Evolutionary conservation across 1,284 basidiomycete genomes (phyloP), one percentile per base, ranked within the genome.

Genomic region (Naganishia cerealis): DNA sequence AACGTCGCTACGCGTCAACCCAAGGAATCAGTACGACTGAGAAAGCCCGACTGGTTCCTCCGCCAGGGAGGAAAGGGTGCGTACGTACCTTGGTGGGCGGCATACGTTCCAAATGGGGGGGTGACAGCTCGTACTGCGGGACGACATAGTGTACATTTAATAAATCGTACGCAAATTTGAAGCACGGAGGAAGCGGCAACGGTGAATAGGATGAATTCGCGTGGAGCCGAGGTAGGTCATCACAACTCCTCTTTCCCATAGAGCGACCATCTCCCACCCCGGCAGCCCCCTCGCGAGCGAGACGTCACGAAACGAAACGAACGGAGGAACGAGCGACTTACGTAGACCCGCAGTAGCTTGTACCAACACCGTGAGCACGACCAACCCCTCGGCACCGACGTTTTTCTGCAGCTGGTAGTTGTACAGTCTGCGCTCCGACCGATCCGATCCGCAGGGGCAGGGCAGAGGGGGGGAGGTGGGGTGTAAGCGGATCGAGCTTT

Each of bases 381-480:
- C 83, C 9, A 98, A 84, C 18, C 93, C 93, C 78, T 99, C 95
- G 2, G 93, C 94, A 12, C 95, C 95, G 42, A 98, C 92, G 73
- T 94, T 95, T 72, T 88, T 87, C 15, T 92, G 92, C 26, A 99
- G 84, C 78, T 98, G 93, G 75, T 93, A 96, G 80, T 98, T 98
- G 83, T 98, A 99, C 18, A 99, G 82, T 69, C 94, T 90, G 62
- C 76, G 73, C 26, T 50, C 33, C 1, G 67, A 42, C 15, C 50
- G 63, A 13, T n/a, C 56, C 36, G 15, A 38, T 33, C 18, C 9
- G 26, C 16, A n/a, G 53, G 18, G 1, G 40, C 8, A 8, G 46
- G 21, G 15, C 6, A 3, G 5, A n/a, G 21, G 5, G 46, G 21
- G 21, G 21, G 7, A 50, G 9, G 6, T 2, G n/a, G 46, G 2